Evolutionary conservation across 352 stramenopile genomes (phyloP), one percentile per base, ranked within the genome.

Genomic region (Globisporangium spinosum): DNA sequence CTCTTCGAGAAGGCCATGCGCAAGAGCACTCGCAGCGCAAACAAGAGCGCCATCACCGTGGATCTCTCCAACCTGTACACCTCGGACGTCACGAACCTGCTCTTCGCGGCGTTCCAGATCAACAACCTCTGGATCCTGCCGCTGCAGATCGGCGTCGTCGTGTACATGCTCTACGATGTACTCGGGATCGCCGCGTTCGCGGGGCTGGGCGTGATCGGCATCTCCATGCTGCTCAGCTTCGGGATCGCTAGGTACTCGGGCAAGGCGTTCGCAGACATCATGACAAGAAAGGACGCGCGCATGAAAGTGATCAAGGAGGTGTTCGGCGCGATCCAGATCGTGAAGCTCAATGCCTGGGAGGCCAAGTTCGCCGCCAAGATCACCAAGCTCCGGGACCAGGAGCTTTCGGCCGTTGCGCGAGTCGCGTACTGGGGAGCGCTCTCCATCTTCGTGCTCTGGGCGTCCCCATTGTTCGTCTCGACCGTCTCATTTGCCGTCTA

Each of bases 51-150:
- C 38, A 20, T 4, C 40, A 47, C 68, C 8, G 71, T 77, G 25
- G 90, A 98, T 70, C 90, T 98, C 49, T 83, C 88, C 12, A 98
- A 98, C 67, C 77, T 99, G 13, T 96, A 97, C 67, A 92, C 85
- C 5, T 90, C 97, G 43, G 95, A 99, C 72, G 79, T 92, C 0
- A 76, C 90, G 25, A 85, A 67, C 35, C 27, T 89, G 2, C 45
- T 89, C 47, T 69, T 55, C 7, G 82, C 73, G 1, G 71, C 81
- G 23, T 68, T 70, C 43, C 74, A 95, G 71, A 88, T 96, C 64
- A 95, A 96, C 64, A 75, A 62, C 51, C 25, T 77, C 1, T 87
- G 74, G 78, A 72, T 86, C 51, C 29, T 80, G 15, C 77, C 78
- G 17, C 45, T 85, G 13, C 75, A 85, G 54, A 79, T 87, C 49